Evolutionary conservation across 768 basidiomycete species (phyloP), one percentile per base, ranked within the genome.

Genomic region (Tricholoma sp.): DNA sequence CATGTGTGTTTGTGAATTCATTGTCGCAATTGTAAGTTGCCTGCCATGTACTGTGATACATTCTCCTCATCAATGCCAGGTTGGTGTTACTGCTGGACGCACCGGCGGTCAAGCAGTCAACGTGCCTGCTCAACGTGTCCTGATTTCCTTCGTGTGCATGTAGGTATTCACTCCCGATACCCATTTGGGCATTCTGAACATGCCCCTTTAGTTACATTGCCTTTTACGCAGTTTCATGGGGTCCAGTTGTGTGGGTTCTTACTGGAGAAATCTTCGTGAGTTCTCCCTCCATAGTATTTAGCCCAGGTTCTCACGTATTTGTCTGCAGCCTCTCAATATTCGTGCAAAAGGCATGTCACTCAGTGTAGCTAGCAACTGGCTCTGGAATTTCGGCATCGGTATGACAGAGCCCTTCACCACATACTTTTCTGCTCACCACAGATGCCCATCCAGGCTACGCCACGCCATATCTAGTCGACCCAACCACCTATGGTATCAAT

Each of bases 331-430:
- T 37, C 84, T 89, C 51, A 81, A 84, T 64, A 80, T 93, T 66
- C 89, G 91, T 70, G 86, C 89, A 37, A 90, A 91, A 74, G 88
- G 82, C 56, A 86, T 94, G 77, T 88, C 83, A 9, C 80, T 93
- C 58, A 83, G 86, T n/a, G 80, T 81, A 54, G 86, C 86, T 7
- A 82, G 81, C 57, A 87, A 85, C 76, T 85, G 84, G 84, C 72
- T 89, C 52, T 91, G 86, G 85, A 92, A 93, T 73, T 89, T 86
- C 61, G 86, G 74, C 61, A 86, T 91, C 66, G 79, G 79, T 63
- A 76, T 77, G 70, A 76, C 76, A 21, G 69, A 68, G 69, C 18
- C 10, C 8, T 14, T 24, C 5, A 16, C 21, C 18, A 7, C 35
- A 14, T 22, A n/a, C 21, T 39, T 22, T 24, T 8, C 27, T 49